A percentile compares a stretch with the other conserved stretches of the same genome.
Conservation (phyloP, 441 rosid genomes). For the Euphorbia schlechtendalii region DNA sequence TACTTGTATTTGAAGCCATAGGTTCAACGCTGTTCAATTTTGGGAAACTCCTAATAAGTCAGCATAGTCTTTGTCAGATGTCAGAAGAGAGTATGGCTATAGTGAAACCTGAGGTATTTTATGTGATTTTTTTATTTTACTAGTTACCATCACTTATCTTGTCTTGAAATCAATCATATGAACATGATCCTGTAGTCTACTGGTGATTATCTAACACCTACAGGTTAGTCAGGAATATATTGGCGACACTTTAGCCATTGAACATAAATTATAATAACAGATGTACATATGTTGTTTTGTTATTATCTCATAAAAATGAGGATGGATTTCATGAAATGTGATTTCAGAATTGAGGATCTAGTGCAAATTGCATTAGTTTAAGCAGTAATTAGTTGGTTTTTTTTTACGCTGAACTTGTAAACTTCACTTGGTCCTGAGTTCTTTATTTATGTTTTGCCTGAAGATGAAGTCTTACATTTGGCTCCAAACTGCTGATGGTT, state of each 20-base stretch:
- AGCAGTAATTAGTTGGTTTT: neutral
- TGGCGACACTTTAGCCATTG: too few species aligned
- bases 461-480: conserved; percentile 65
- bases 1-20: conserved; percentile 20
- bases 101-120: conserved; percentile 48
- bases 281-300: neutral
- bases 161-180: neutral
- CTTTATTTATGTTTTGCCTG: conserved; percentile 10
- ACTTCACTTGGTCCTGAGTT: neutral
- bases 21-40: conserved; percentile 16
- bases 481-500: conserved; percentile 67
- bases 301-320: neutral
- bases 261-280: neutral
- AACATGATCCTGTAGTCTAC: neutral
- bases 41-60: conserved; percentile 10
- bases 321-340: neutral
- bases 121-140: neutral
- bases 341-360: conserved; percentile 1
- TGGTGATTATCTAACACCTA: neutral
- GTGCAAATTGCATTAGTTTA: neutral
- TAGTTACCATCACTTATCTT: neutral
- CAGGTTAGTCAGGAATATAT: too few species aligned
- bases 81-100: conserved; percentile 45
- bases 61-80: conserved; percentile 28
- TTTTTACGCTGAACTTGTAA: conserved; percentile 4